Evolutionary conservation across 768 basidiomycete species (phyloP), one percentile per base, ranked within the genome.

Genomic region (Dentipellis sp.): DNA sequence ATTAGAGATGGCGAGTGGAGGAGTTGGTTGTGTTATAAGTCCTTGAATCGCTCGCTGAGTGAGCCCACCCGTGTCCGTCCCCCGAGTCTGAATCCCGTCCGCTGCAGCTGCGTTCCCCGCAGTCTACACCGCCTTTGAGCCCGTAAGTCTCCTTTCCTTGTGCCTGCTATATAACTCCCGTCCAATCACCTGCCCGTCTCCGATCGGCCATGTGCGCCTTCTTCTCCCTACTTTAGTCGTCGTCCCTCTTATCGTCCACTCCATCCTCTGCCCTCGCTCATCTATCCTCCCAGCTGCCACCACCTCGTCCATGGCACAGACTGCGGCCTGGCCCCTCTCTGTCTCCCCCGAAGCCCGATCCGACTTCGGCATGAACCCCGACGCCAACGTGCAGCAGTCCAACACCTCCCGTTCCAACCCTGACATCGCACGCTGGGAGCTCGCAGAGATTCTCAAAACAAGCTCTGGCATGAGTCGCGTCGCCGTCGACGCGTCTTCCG

Each of bases 401-500:
- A 45, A 45, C 42, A 8, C n/a, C n/a, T n/a, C 42, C n/a, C 66
- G 67, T 69, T 52, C 71, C 72, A 66, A 74, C 66, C 63, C 73
- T 66, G 66, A 73, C 56, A 54, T 72, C 58, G 55, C 63, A 64
- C 70, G 68, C 61, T 74, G 72, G 72, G 70, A 72, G 56, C 69
- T 75, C 58, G 64, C 74, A 63, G 72, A 76, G 62, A 73, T 78
- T 64, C 76, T 78, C 67, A 77, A 75, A 61, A 62, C 64, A 56
- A 61, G 63, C 57, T 68, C 74, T 36, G 64, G 70, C 53, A 57
- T 60, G 54, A 62, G 64, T 46, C 70, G 71, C 59, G 68, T 74
- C 64, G 69, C 72, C 62, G 74, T 87, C 68, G 84, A 88, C 68
- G 84, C 80, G 58, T 56, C 69, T 10, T 50, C 63, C 35, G 51